These are phyloP conservation scores for Thalassiosira oceanica DNA, from an alignment of 352 stramenopile genomes.

Conservation along the genomic window DNA sequence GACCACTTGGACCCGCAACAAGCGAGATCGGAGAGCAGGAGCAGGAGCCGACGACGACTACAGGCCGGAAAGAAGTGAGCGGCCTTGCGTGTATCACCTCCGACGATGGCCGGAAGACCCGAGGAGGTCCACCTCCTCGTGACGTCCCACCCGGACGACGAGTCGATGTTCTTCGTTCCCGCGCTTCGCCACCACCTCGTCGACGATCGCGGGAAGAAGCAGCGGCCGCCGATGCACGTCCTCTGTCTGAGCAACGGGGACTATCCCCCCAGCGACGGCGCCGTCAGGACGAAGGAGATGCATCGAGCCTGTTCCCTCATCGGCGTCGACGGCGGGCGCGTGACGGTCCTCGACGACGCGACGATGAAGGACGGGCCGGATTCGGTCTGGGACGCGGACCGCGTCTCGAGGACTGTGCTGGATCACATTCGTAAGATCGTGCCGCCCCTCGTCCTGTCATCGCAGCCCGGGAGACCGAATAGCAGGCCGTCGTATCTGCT, in stretches of 20 bases:
- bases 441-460: not conserved
- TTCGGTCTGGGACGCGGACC: conserved; percentile 75
- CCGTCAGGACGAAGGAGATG: conserved; percentile 86
- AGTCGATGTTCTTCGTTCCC: conserved; percentile 97
- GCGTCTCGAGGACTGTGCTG: conserved; percentile 67
- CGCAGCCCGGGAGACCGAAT: not conserved
- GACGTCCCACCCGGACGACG: conserved; percentile 94
- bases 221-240: conserved; percentile 68
- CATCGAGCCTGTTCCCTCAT: conserved; percentile 42
- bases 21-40: no score
- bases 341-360: conserved; percentile 80
- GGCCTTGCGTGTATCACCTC: no score
- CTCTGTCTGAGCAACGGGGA: conserved; percentile 91
- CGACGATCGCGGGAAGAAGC: not conserved
- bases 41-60: no score
- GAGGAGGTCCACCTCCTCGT: no score
- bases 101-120: no score
- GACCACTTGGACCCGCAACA: no score
- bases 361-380: conserved; percentile 87
- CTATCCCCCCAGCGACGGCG: conserved; percentile 81
- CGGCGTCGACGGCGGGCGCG: conserved; percentile 19
- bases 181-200: conserved; percentile 64
- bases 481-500: not conserved
- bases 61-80: no score
- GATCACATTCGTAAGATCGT: conserved; percentile 15